These are phyloP conservation scores for Calonectria honghensis DNA, from an alignment of 2,329 filamentous ascomycete genomes.

Conservation along the genomic window DNA sequence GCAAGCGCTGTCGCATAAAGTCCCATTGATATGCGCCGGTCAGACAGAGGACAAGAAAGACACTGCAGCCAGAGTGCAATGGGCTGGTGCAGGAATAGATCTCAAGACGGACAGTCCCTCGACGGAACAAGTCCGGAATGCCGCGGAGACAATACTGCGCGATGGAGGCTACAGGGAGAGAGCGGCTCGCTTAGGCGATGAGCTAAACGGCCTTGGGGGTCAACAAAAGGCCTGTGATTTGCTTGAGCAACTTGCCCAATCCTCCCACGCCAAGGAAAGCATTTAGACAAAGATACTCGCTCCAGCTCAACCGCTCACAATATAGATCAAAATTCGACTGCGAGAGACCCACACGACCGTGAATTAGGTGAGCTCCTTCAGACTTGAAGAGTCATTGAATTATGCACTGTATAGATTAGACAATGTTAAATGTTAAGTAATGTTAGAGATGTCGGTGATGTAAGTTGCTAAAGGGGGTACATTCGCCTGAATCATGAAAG, in stretches of 20 bases:
- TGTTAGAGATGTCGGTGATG: neutral
- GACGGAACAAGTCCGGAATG: conserved; percentile 50
- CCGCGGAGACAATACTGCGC: conserved; percentile 53
- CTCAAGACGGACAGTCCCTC: conserved; percentile 60
- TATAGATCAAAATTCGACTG: conserved; percentile 27
- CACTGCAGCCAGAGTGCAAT: conserved; percentile 59
- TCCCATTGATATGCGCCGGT: conserved; percentile 61
- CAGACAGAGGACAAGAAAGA: conserved; percentile 63
- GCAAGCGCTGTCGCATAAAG: conserved; percentile 59
- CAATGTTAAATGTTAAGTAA: neutral
- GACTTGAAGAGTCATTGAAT: neutral
- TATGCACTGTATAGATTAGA: neutral
- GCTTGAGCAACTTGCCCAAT: conserved; percentile 54
- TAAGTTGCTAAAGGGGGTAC: neutral
- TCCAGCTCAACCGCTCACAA: neutral
- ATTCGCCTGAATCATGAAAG: neutral
- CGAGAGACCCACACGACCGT: conserved; percentile 1
- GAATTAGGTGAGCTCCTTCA: neutral
- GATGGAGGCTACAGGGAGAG: conserved; percentile 49
- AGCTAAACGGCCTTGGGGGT: conserved; percentile 56
- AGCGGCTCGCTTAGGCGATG: conserved; percentile 51
- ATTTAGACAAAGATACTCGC: neutral
- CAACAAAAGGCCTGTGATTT: conserved; percentile 52
- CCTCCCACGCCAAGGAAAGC: neutral
- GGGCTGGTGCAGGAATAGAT: conserved; percentile 60